Conservation (phyloP, 2,329 filamentous ascomycete species). For the Lasiodiplodia hormozganensis region DNA sequence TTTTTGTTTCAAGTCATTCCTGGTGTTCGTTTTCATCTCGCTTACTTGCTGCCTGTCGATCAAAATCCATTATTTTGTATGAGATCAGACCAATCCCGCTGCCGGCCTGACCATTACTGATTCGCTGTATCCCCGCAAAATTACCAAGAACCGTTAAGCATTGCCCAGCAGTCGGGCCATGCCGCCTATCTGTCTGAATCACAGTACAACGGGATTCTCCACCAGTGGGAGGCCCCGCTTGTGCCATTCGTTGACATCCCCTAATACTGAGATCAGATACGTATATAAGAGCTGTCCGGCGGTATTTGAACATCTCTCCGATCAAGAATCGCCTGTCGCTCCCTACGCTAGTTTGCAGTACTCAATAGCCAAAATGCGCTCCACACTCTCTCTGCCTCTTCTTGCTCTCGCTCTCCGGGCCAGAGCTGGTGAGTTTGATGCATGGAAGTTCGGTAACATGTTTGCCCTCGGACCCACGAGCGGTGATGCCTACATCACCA, state of each 20-base stretch:
- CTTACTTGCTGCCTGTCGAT: background rate
- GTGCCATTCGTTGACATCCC: too few relatives aligned
- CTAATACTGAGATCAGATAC: too few relatives aligned
- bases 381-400: background rate
- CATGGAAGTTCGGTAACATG: conserved; percentile 29
- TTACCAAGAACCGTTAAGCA: too few relatives aligned
- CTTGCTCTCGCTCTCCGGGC: conserved; percentile 2
- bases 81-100: background rate
- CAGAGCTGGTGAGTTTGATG: background rate
- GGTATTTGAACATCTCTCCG: background rate
- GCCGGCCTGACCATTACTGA: background rate
- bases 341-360: too few relatives aligned
- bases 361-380: background rate
- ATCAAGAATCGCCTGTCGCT: background rate
- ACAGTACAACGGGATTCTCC: too few relatives aligned
- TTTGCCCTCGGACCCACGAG: conserved; percentile 21
- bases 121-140: too few relatives aligned
- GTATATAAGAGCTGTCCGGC: background rate
- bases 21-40: background rate
- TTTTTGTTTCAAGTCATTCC: background rate
- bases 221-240: too few relatives aligned
- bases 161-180: too few relatives aligned
- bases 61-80: background rate
- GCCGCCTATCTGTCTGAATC: too few relatives aligned
- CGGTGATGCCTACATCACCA: conserved; percentile 23